Percentiles rank a stretch among this genome's conserved stretches.
Conservation (phyloP, 192 early-diverging fungal species). For the Coemansia sp. region DNA sequence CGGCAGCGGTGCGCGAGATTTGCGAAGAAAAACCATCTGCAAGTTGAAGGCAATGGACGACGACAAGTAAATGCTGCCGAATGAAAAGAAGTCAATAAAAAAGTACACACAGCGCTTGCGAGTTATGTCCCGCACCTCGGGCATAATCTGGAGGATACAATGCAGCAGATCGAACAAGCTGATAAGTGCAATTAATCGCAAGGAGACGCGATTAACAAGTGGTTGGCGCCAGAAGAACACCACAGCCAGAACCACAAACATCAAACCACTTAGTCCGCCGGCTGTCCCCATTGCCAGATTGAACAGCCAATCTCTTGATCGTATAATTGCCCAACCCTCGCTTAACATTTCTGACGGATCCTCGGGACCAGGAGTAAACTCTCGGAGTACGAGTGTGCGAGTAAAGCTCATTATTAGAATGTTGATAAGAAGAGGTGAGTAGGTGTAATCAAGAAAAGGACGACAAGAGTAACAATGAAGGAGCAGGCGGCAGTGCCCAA, state of each 20-base stretch:
- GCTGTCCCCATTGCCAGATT: conserved; percentile 2
- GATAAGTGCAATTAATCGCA: conserved; percentile 36
- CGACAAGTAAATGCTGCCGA: conserved; percentile 28
- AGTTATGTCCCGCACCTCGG: background rate
- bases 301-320: background rate
- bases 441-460: background rate
- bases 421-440: background rate
- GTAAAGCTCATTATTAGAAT: background rate
- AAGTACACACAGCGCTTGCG: background rate
- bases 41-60: conserved; percentile 42
- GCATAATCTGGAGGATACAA: conserved; percentile 4
- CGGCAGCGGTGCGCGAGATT: conserved; percentile 17
- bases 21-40: conserved; percentile 39
- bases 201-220: conserved; percentile 36
- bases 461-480: background rate
- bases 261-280: conserved; percentile 9
- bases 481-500: background rate
- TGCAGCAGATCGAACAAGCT: conserved; percentile 27
- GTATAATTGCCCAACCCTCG: background rate
- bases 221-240: conserved; percentile 37
- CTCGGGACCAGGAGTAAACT: conserved; percentile 13
- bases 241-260: conserved; percentile 19
- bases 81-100: conserved; percentile 22
- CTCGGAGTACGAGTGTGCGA: background rate
- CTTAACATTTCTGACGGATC: background rate